Conservation (phyloP, 1,139 yeast species). For the Suhomyces yuchorum region DNA sequence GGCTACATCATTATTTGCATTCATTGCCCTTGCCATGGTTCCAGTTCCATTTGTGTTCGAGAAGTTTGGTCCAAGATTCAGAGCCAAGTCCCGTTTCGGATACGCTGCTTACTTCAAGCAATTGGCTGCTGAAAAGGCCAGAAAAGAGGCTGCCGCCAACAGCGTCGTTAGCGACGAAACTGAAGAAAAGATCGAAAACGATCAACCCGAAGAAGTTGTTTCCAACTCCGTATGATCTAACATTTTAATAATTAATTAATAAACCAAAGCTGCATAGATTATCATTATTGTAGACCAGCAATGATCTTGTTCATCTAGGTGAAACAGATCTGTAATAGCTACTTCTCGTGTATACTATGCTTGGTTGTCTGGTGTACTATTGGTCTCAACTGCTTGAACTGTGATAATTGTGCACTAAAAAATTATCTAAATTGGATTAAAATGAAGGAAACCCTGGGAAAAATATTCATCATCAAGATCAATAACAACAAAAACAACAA, state of each 20-base stretch:
- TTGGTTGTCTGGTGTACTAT: no score
- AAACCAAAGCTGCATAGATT: slow-evolving; percentile 1
- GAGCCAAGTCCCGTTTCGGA: slow-evolving; percentile 37
- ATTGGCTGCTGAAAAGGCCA: slow-evolving; percentile 31
- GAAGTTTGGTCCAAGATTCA: slow-evolving; percentile 22
- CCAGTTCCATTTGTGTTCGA: slow-evolving; percentile 29
- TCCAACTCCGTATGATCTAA: slow-evolving; percentile 3
- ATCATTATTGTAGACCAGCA: not conserved
- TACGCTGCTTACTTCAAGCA: slow-evolving; percentile 51
- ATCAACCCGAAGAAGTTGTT: slow-evolving; percentile 7
- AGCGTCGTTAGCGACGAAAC: slow-evolving; percentile 6
- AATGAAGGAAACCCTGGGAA: no score
- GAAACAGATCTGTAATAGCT: no score
- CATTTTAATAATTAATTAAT: not conserved
- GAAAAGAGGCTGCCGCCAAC: slow-evolving; percentile 17
- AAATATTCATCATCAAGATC: no score
- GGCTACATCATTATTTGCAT: slow-evolving; percentile 30
- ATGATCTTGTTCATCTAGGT: no score
- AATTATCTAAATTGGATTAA: no score
- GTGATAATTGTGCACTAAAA: no score
- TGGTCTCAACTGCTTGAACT: no score
- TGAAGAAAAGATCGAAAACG: not conserved
- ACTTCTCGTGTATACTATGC: no score
- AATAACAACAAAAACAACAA: no score
- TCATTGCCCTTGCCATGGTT: slow-evolving; percentile 29